Evolutionary conservation across 495 filamentous ascomycete genomes (phyloP), one percentile per base, ranked within the genome.

Genomic region (Sordaria brevicollis): DNA sequence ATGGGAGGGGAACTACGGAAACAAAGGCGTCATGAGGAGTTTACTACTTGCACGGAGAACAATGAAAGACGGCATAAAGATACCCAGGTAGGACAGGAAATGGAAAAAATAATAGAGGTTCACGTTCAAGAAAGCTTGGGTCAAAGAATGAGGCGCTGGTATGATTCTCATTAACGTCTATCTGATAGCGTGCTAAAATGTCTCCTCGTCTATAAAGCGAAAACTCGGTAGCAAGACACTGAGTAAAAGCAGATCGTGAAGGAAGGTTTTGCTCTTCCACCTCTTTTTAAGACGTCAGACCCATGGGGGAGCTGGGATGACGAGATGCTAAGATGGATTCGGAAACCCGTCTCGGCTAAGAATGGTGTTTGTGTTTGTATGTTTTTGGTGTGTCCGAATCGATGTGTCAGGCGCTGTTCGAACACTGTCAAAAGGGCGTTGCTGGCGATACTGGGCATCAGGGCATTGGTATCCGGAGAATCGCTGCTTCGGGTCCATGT

Each of bases 281-380:
- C 87, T 81, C 84, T 83, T 91, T 89, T 93, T 57, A 57, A 93
- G 90, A 89, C 89, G 80, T 87, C 85, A 83, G 81, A 85, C 84
- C 86, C 86, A 91, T 82, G 82, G 86, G 76, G 73, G 72, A 83
- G 79, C 70, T 74, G 80, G 83, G 78, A 80, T 75, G 82, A 86
- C 83, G 87, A 89, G 91, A 93, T 93, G 90, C 90, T 89, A 87
- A 82, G 79, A 86, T 87, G 84, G 84, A 67, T 62, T 36, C 21
- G 25, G 31, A 65, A 66, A 37, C 31, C 31, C 21, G 25, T 35
- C 65, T 25, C 33, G 71, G 25, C 69, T 36, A 67, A 54, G 37
- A n/a, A 29, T 21, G 67, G 17, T 57, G 49, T 57, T 57, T 57
- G 2, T 49, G n/a, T n/a, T n/a, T n/a, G n/a, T n/a, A n/a, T n/a